These are phyloP conservation scores for Venturia asperata DNA, from an alignment of 2,329 filamentous ascomycete genomes.

Conservation along the genomic window DNA sequence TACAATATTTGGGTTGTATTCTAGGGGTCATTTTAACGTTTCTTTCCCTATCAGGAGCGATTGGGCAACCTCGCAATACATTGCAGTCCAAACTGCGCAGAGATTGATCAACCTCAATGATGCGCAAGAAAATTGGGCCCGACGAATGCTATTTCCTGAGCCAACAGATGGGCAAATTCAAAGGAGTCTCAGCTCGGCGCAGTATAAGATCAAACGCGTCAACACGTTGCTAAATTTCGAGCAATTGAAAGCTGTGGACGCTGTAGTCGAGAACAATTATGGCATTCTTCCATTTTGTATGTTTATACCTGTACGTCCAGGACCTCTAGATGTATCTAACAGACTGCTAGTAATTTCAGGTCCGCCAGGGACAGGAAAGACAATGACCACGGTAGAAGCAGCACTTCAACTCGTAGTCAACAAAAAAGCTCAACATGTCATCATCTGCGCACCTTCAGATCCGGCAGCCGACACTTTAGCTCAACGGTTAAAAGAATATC, in stretches of 20 bases:
- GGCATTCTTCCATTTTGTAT: conserved; percentile 41
- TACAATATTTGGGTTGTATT: background rate
- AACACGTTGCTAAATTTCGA: conserved; percentile 42
- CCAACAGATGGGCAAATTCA: conserved; percentile 34
- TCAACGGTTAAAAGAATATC: conserved; percentile 32
- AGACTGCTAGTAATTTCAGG: conserved; percentile 44
- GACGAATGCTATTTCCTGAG: conserved; percentile 40
- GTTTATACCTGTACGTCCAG: too few species aligned
- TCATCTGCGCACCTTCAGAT: conserved; percentile 42
- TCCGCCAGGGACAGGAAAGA: conserved; percentile 47
- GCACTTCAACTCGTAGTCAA: conserved; percentile 29
- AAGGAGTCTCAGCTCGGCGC: conserved; percentile 31
- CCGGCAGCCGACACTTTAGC: conserved; percentile 41
- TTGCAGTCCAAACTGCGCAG: background rate
- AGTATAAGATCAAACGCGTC: conserved; percentile 31
- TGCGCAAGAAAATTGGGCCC: conserved; percentile 26
- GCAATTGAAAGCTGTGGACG: conserved; percentile 41
- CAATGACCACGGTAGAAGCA: conserved; percentile 44
- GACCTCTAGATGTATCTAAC: too few species aligned
- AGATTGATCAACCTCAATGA: background rate
- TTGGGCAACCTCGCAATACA: background rate
- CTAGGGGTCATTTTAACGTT: background rate
- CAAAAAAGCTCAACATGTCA: conserved; percentile 28
- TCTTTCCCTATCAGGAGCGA: background rate
- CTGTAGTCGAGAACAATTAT: conserved; percentile 36